These are phyloP conservation scores for Aspergillus hortae DNA, from an alignment of 2,329 filamentous ascomycete genomes.

Conservation along the genomic window DNA sequence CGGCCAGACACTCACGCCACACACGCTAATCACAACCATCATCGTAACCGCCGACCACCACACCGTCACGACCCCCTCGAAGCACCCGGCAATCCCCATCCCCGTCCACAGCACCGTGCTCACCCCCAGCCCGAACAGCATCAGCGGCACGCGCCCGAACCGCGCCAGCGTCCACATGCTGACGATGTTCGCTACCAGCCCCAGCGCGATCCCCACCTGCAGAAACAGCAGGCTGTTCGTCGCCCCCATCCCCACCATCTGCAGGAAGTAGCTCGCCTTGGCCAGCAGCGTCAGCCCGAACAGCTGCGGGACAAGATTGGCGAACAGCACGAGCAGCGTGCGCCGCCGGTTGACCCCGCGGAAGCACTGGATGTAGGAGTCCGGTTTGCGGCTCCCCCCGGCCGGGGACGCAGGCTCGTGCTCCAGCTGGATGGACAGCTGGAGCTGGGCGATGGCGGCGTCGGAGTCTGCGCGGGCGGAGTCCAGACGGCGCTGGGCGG, in stretches of 20 bases:
- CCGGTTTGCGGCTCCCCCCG: constrained; percentile 8
- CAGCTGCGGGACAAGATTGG: constrained; percentile 42
- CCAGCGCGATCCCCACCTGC: constrained; percentile 46
- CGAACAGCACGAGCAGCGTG: constrained; percentile 35
- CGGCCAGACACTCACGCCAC: constrained; percentile 33
- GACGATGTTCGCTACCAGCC: constrained; percentile 43
- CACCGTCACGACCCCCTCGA: constrained; percentile 33
- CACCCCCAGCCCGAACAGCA: constrained; percentile 20
- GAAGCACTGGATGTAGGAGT: constrained; percentile 28
- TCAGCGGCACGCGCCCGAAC: constrained; percentile 40
- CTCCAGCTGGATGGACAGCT: constrained; percentile 48
- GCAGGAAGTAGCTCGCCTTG: constrained; percentile 41
- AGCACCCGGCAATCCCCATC: constrained; percentile 49
- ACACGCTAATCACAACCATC: constrained; percentile 44
- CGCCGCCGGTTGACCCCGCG: constrained; percentile 22
- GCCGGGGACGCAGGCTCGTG: constrained; percentile 31
- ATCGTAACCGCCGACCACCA: constrained; percentile 44
- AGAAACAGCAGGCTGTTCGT: constrained; percentile 40
- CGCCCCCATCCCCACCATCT: constrained; percentile 30
- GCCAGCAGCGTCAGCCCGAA: constrained; percentile 47
- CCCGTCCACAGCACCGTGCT: constrained; percentile 40
- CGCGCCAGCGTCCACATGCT: constrained; percentile 45
- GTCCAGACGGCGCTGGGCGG: constrained; percentile 50
- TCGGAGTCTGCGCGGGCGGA: constrained; percentile 35
- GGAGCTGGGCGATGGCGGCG: constrained; percentile 27